Percentiles rank a stretch among this genome's conserved stretches.
Evolutionary conservation across 2,329 filamentous ascomycete genomes (phyloP).

Genomic region (Myotisia sp.): DNA sequence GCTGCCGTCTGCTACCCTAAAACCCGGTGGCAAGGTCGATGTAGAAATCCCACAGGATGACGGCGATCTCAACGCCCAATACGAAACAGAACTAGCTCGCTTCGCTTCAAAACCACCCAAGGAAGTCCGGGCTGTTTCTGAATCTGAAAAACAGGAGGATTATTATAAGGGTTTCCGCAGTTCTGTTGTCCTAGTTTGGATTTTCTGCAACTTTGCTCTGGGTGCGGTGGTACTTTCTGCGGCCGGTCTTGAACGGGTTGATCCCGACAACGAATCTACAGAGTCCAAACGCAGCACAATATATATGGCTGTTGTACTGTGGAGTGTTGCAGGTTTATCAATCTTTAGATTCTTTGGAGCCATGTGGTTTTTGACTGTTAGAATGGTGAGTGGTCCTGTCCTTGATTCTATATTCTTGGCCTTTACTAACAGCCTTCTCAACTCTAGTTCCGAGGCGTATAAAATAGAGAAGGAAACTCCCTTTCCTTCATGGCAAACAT

Average conservation of each 20-base stretch:
- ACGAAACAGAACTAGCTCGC: slow-evolving; percentile 65
- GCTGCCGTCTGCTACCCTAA: slow-evolving; percentile 73
- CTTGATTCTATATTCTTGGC: background rate
- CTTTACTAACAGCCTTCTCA: slow-evolving; percentile 2
- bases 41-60: slow-evolving; percentile 77
- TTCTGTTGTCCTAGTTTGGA: slow-evolving; percentile 84
- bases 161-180: slow-evolving; percentile 96
- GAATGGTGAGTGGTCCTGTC: slow-evolving; percentile 53
- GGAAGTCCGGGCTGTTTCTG: slow-evolving; percentile 39
- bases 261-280: slow-evolving; percentile 31
- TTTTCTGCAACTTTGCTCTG: slow-evolving; percentile 87
- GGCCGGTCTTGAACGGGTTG: slow-evolving; percentile 61
- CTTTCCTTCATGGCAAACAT: too few relatives aligned
- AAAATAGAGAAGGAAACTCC: too few relatives aligned
- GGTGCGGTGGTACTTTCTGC: slow-evolving; percentile 74
- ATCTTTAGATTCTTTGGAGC: slow-evolving; percentile 78
- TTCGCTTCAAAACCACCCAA: slow-evolving; percentile 63
- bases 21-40: slow-evolving; percentile 90
- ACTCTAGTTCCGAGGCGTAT: slow-evolving; percentile 39
- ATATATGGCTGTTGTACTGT: slow-evolving; percentile 76
- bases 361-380: slow-evolving; percentile 80
- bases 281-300: slow-evolving; percentile 52
- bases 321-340: slow-evolving; percentile 73
- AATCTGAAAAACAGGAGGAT: slow-evolving; percentile 76
- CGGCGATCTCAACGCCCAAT: slow-evolving; percentile 86